phyloP scores from a whole-genome alignment of 2,329 filamentous ascomycete species.

The Penicillium sp. region DNA sequence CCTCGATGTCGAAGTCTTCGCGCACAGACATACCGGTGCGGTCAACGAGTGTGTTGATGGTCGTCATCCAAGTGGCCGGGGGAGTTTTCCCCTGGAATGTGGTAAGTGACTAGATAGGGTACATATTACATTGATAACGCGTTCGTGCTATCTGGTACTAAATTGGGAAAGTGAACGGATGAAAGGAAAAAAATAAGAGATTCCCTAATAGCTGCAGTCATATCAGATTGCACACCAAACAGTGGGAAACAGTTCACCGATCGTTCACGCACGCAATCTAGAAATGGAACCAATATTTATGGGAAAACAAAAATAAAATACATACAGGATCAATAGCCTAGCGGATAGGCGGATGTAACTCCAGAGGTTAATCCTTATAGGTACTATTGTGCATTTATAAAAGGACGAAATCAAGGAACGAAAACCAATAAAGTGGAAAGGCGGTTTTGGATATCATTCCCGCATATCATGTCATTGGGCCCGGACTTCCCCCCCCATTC shows the following conservation, averaged over 20 bases:
- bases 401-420: not conserved
- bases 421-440: not conserved
- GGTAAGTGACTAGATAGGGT: not conserved
- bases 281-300: not conserved
- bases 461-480: not conserved
- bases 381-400: not conserved
- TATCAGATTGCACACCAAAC: not conserved
- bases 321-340: not conserved
- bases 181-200: not conserved
- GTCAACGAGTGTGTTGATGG: not conserved
- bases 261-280: not conserved
- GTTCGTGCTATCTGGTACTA: not conserved
- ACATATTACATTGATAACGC: not conserved
- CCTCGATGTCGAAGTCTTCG: not conserved
- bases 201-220: not conserved
- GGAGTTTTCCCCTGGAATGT: slow-evolving; percentile 12
- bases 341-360: not conserved
- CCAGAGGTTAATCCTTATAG: not conserved
- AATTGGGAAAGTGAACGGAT: not conserved
- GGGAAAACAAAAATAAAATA: not conserved
- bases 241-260: not conserved
- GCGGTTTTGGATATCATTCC: not conserved
- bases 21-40: slow-evolving; percentile 17
- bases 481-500: not conserved
- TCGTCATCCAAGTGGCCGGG: slow-evolving; percentile 1